These are phyloP conservation scores for Aspergillus sp. DNA, from an alignment of 2,329 filamentous ascomycete genomes.

Conservation along the genomic window DNA sequence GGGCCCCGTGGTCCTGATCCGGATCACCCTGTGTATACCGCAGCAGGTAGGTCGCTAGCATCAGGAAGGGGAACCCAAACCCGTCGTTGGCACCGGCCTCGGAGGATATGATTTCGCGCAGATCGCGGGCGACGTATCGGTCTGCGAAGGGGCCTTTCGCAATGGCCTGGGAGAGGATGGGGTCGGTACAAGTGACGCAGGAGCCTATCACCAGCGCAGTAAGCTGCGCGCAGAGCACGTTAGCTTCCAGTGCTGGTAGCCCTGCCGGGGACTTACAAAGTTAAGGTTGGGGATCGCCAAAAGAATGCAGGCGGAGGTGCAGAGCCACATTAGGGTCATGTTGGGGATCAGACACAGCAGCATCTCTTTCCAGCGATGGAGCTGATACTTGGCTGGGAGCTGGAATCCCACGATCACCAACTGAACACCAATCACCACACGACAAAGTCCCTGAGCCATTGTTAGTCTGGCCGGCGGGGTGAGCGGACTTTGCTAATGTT, in stretches of 20 bases:
- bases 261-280: conserved; percentile 29
- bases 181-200: conserved; percentile 62
- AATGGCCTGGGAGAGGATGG: conserved; percentile 60
- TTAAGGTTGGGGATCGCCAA: conserved; percentile 56
- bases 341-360: conserved; percentile 57
- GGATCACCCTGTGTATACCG: conserved; percentile 45
- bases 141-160: conserved; percentile 65
- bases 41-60: conserved; percentile 58
- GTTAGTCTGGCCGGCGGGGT: not conserved
- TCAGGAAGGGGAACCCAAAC: conserved; percentile 62
- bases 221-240: conserved; percentile 30
- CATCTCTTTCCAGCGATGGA: conserved; percentile 53
- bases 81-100: conserved; percentile 64
- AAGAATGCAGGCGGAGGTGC: conserved; percentile 57
- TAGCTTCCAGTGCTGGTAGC: too few relatives aligned
- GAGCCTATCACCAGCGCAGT: conserved; percentile 60
- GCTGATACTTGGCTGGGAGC: conserved; percentile 57
- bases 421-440: conserved; percentile 62
- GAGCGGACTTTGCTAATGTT: not conserved
- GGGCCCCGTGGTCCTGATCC: conserved; percentile 18
- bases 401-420: conserved; percentile 65
- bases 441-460: conserved; percentile 46
- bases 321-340: conserved; percentile 64
- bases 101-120: conserved; percentile 62
- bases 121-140: conserved; percentile 57